Conservation (phyloP, 352 stramenopile genomes). For the Salisapilia sapeloensis region DNA sequence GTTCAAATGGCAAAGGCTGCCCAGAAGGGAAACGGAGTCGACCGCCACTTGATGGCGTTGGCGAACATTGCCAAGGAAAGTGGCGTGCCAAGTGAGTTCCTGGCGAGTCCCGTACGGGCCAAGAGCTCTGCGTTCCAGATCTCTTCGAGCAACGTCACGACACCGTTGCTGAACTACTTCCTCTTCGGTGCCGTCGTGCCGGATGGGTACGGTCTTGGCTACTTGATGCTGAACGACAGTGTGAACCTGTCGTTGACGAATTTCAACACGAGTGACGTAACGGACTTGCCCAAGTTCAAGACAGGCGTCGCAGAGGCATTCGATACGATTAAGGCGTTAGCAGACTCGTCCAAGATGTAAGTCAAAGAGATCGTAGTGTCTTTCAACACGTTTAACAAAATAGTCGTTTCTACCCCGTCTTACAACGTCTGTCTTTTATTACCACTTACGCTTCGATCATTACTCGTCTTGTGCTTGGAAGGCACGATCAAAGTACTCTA, state of each 20-base stretch:
- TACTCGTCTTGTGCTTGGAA: too few relatives aligned
- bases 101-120: slow-evolving; percentile 56
- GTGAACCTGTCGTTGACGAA: slow-evolving; percentile 80
- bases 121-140: slow-evolving; percentile 79
- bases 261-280: slow-evolving; percentile 61
- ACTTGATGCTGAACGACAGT: slow-evolving; percentile 69
- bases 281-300: slow-evolving; percentile 56
- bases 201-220: slow-evolving; percentile 82
- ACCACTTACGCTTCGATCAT: too few relatives aligned
- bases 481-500: slow-evolving; percentile 41
- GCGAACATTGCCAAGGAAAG: slow-evolving; percentile 45
- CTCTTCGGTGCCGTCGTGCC: slow-evolving; percentile 78
- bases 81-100: slow-evolving; percentile 52
- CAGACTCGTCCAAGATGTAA: slow-evolving; percentile 26
- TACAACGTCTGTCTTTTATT: too few relatives aligned
- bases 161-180: slow-evolving; percentile 81
- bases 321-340: slow-evolving; percentile 64
- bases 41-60: slow-evolving; percentile 77
- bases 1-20: slow-evolving; percentile 83
- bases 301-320: slow-evolving; percentile 35
- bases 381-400: too few relatives aligned
- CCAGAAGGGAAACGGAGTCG: slow-evolving; percentile 69
- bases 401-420: too few relatives aligned
- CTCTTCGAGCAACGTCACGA: slow-evolving; percentile 85
- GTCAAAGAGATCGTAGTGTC: too few relatives aligned